Conservation (phyloP, 495 filamentous ascomycete genomes). For the Lichenothelia convexa region DNA sequence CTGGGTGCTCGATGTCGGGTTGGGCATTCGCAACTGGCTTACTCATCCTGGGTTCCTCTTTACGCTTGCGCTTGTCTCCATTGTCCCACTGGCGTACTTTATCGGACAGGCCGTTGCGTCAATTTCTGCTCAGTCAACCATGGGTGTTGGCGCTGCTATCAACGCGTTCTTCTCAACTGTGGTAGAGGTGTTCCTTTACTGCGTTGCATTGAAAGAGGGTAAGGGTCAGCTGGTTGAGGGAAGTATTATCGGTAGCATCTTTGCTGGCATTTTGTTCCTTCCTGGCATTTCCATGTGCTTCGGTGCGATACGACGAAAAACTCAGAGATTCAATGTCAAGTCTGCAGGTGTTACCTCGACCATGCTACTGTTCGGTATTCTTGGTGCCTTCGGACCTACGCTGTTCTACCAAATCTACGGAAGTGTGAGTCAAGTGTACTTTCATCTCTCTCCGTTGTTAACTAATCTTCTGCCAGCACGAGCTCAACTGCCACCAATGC, state of each 20-base stretch:
- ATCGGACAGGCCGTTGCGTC: conserved; percentile 99
- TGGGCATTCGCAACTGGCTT: conserved; percentile 50
- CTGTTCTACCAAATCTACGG: conserved; percentile 99
- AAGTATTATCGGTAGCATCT: conserved; percentile 92
- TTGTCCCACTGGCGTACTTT: conserved; percentile 97
- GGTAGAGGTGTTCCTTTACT: conserved; percentile 97
- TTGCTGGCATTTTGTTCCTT: conserved; percentile 88
- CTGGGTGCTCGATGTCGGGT: conserved; percentile 45
- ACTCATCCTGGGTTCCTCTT: conserved; percentile 77
- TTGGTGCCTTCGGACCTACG: conserved; percentile 92
- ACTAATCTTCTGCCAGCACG: conserved; percentile 44
- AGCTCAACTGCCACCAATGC: conserved; percentile 78
- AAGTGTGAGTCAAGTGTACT: conserved; percentile 40
- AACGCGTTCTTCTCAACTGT: conserved; percentile 99
- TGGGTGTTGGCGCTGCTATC: conserved; percentile 96
- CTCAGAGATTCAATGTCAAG: conserved; percentile 93
- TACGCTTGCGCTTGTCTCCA: conserved; percentile 64
- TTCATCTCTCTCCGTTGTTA: neutral
- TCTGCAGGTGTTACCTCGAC: conserved; percentile 96
- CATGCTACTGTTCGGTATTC: conserved; percentile 92
- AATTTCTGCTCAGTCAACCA: conserved; percentile 96
- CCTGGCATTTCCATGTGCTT: conserved; percentile 99
- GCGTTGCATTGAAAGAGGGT: conserved; percentile 79
- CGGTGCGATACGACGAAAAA: conserved; percentile 93
- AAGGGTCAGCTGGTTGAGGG: conserved; percentile 90